Evolutionary conservation across 2,329 filamentous ascomycete species (phyloP), one percentile per base, ranked within the genome.

Genomic region (Botrytis sinoallii): DNA sequence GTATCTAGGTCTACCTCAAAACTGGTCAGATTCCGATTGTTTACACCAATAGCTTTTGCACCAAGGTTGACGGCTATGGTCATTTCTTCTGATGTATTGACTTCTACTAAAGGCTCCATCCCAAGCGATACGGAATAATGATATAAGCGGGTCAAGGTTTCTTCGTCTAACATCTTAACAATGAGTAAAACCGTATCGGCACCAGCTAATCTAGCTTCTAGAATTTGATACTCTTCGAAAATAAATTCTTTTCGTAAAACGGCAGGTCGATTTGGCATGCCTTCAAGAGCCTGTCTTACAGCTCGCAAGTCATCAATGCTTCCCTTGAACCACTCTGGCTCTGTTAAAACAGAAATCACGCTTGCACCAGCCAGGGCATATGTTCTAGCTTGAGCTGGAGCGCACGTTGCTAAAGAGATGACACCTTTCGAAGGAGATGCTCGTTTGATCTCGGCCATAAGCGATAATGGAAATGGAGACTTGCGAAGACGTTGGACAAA

Each of bases 241-340:
- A 99, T 90, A 80, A 99, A 99, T 79, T 99, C 96, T 81, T 99
- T 99, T 38, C 97, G 91, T 44, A 99, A 85, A 20, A 99, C 89
- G 2, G 95, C 97, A 4, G 96, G 97, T 70, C 96, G 89, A 81
- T 98, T 97, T 1, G 93, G 91, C 91, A 99, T 94, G 20, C 92
- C 92, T 78, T 94, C 90, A n/a, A 99, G 85, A 67, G 93, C 94
- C 82, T 95, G 93, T 63, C 96, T 90, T 44, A 98, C 96, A 48
- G 92, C 90, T 75, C 93, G 90, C 71, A 99, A 85, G 81, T 99
- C 96, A 74, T 99, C 95, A 75, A 99, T 95, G 83, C 92, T 97
- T 66, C 96, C 96, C 84, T 98, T 98, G 86, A 99, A 99, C 96
- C 96, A 99, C 81, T 98, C 93, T 0, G 97, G 96, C 83, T 99